phyloP scores from a whole-genome alignment of 495 filamentous ascomycete genomes.

The Astrocystis sublimbata region DNA sequence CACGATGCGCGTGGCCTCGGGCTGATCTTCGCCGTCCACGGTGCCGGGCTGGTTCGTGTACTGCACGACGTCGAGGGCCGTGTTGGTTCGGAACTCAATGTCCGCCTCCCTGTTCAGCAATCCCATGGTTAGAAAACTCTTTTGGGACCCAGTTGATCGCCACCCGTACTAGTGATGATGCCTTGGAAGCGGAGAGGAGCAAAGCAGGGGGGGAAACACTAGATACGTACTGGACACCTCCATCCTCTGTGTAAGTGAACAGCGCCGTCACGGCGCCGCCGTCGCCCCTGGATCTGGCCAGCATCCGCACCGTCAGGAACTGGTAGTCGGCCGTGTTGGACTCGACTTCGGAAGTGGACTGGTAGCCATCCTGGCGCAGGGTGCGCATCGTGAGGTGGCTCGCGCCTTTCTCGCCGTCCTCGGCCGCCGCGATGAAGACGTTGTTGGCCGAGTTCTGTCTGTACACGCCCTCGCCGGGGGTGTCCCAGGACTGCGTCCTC shows the following conservation, averaged over 20 bases:
- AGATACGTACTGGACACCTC: conserved; percentile 32
- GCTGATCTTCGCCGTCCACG: conserved; percentile 43
- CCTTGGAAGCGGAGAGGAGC: no score
- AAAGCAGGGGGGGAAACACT: background rate
- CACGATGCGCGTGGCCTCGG: conserved; percentile 39
- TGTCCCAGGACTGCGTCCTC: conserved; percentile 58
- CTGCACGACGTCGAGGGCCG: conserved; percentile 54
- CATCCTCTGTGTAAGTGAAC: conserved; percentile 59
- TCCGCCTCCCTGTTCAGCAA: conserved; percentile 58
- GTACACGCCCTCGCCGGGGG: conserved; percentile 41
- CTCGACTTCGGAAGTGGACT: conserved; percentile 62
- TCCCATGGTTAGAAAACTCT: conserved; percentile 34
- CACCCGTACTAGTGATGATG: background rate
- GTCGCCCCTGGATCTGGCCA: conserved; percentile 51
- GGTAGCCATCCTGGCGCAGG: conserved; percentile 40
- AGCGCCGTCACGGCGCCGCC: conserved; percentile 65
- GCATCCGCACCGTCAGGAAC: conserved; percentile 63
- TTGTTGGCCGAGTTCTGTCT: conserved; percentile 66
- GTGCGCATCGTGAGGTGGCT: conserved; percentile 58
- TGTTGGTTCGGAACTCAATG: conserved; percentile 69
- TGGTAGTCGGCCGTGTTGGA: conserved; percentile 51
- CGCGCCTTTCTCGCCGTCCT: conserved; percentile 30
- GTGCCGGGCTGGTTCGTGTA: conserved; percentile 73
- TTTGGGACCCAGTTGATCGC: background rate
- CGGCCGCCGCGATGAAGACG: conserved; percentile 56